Percentiles rank a stretch among this genome's conserved stretches.
Evolutionary conservation across 2,329 filamentous ascomycete species (phyloP).

Genomic region (Trichoderma afroharzianum): DNA sequence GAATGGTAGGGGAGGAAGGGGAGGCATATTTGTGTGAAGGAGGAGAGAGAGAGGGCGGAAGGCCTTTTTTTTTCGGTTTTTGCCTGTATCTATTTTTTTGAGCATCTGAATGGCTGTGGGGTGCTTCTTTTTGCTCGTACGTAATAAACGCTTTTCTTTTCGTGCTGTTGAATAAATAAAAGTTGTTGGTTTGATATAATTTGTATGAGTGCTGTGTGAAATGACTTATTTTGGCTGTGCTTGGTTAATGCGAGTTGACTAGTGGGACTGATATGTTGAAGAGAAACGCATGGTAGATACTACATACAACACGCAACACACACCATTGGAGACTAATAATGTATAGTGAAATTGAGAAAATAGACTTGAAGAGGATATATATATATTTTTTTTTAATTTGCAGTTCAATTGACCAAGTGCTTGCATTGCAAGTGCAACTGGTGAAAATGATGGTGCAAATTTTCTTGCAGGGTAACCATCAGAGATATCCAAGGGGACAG

Average conservation of each 20-base stretch:
- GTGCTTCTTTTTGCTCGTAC: not conserved
- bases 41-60: not conserved
- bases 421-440: not conserved
- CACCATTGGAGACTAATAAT: rapidly evolving
- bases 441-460: too few species aligned
- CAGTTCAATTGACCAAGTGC: not conserved
- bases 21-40: not conserved
- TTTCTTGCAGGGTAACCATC: not conserved
- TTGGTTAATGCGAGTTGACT: not conserved
- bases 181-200: not conserved
- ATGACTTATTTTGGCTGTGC: not conserved
- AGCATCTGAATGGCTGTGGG: not conserved
- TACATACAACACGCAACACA: not conserved
- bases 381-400: not conserved
- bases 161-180: not conserved
- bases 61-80: not conserved
- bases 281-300: not conserved
- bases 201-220: not conserved
- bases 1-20: not conserved
- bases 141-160: slow-evolving; percentile 8
- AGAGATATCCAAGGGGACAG: too few species aligned
- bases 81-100: not conserved
- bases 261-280: not conserved
- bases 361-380: not conserved
- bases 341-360: not conserved